A percentile compares a stretch with the other conserved stretches of the same genome.
Evolutionary conservation across 2,329 filamentous ascomycete genomes (phyloP).

Genomic region (Lecanicillium sp.): DNA sequence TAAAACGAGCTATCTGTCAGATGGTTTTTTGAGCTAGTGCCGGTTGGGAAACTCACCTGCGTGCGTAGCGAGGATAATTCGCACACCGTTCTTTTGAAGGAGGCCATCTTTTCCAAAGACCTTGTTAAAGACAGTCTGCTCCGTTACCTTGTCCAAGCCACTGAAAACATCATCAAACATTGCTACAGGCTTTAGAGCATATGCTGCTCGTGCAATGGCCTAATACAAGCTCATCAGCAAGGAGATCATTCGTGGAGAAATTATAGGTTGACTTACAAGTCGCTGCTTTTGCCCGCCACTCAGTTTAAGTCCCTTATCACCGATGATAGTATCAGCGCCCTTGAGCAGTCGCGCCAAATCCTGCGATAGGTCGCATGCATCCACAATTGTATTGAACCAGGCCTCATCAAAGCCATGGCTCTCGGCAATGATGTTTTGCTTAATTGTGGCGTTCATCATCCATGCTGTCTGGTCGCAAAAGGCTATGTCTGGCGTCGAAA

Average conservation of each 20-base stretch:
- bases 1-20: slow-evolving; percentile 7
- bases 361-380: slow-evolving; percentile 24
- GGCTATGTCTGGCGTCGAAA: slow-evolving; percentile 16
- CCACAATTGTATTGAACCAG: slow-evolving; percentile 23
- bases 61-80: slow-evolving; percentile 26
- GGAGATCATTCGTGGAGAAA: too few relatives aligned
- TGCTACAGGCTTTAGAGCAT: slow-evolving; percentile 22
- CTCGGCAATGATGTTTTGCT: slow-evolving; percentile 26
- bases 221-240: too few relatives aligned
- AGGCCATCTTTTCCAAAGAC: slow-evolving; percentile 29
- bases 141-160: slow-evolving; percentile 32
- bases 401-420: slow-evolving; percentile 20
- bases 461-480: slow-evolving; percentile 24
- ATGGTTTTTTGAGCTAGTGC: too few relatives aligned
- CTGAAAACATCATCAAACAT: slow-evolving; percentile 33
- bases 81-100: slow-evolving; percentile 20
- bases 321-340: slow-evolving; percentile 19
- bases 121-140: slow-evolving; percentile 29
- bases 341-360: slow-evolving; percentile 18
- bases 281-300: slow-evolving; percentile 27
- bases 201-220: slow-evolving; percentile 25
- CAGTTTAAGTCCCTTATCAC: slow-evolving; percentile 23
- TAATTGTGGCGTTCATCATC: slow-evolving; percentile 25
- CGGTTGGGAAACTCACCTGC: too few relatives aligned
- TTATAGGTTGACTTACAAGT: too few relatives aligned